These are phyloP conservation scores for Triticum dicoccoides DNA, from an alignment of 176 grass and related monocot species.

Conservation along the genomic window DNA sequence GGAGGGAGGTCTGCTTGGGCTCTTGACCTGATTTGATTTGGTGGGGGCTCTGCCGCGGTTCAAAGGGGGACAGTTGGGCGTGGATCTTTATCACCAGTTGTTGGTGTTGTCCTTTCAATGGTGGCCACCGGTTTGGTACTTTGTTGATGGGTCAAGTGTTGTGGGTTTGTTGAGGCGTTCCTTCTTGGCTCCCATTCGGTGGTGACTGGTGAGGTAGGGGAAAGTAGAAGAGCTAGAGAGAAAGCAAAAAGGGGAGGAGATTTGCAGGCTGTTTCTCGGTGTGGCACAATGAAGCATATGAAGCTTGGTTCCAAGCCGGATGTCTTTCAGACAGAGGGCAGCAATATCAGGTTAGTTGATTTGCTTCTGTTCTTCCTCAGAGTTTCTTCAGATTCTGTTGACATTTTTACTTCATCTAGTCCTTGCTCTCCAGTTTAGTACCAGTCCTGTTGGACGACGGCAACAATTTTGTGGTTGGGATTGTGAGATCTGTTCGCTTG, in stretches of 20 bases:
- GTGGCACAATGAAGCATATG: slow-evolving; percentile 93
- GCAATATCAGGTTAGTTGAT: slow-evolving; percentile 66
- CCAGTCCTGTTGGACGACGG: background rate
- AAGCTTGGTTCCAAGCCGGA: slow-evolving; percentile 98
- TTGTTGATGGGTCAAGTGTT: slow-evolving; percentile 53
- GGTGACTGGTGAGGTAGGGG: slow-evolving; percentile 9
- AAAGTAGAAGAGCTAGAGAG: slow-evolving; percentile 22
- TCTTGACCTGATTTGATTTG: slow-evolving; percentile 47
- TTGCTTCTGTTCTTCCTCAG: slow-evolving; percentile 1
- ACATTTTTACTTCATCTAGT: slow-evolving; percentile 9
- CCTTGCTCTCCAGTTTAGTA: background rate
- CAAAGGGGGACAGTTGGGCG: slow-evolving; percentile 41
- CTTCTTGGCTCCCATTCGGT: slow-evolving; percentile 24
- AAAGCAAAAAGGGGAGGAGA: background rate
- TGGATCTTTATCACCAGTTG: slow-evolving; percentile 50
- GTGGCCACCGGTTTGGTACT: slow-evolving; percentile 37
- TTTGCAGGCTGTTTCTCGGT: slow-evolving; percentile 13
- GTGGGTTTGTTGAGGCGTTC: slow-evolving; percentile 56
- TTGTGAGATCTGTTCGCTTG: slow-evolving; percentile 34
- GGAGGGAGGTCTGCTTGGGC: background rate
- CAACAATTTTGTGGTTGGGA: slow-evolving; percentile 13
- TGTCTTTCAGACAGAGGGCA: slow-evolving; percentile 79
- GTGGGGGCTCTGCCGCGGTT: slow-evolving; percentile 43
- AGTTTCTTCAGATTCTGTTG: background rate
- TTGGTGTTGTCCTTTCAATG: slow-evolving; percentile 43